Evolutionary conservation across 192 early-diverging fungal species (phyloP).

Genomic region (Umbelopsis isabellina): DNA sequence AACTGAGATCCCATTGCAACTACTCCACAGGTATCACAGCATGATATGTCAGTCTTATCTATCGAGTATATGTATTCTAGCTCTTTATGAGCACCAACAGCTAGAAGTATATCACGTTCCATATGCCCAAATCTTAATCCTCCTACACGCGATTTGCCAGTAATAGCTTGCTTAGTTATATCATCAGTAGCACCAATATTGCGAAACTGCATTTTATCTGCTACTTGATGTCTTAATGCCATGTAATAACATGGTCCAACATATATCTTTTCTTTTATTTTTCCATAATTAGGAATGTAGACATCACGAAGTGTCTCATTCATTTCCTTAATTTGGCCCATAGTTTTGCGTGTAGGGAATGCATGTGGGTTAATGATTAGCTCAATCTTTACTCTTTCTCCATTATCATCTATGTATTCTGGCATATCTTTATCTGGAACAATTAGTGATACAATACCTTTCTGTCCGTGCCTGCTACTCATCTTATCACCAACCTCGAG

Average conservation of each 20-base stretch:
- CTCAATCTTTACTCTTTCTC: conserved; percentile 17
- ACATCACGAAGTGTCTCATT: conserved; percentile 10
- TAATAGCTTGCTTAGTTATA: conserved; percentile 27
- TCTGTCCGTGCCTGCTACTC: conserved; percentile 35
- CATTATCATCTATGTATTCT: conserved; percentile 16
- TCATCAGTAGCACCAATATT: conserved; percentile 22
- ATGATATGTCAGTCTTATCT: not conserved
- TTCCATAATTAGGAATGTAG: conserved; percentile 1
- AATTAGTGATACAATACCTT: conserved; percentile 33
- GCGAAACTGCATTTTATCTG: conserved; percentile 24
- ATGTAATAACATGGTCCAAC: conserved; percentile 30
- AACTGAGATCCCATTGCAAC: not conserved
- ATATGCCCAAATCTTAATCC: conserved; percentile 32
- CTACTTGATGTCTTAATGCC: conserved; percentile 30
- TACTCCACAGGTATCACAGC: not conserved
- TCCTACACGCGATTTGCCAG: conserved; percentile 21
- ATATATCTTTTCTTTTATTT: conserved; percentile 24
- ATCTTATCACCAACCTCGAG: conserved; percentile 36
- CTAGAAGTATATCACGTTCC: conserved; percentile 27
- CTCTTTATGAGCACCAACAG: conserved; percentile 14
- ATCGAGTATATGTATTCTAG: conserved; percentile 11
- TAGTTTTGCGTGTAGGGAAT: conserved; percentile 28
- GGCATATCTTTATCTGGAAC: conserved; percentile 32
- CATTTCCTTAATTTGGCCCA: conserved; percentile 28
- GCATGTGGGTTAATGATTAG: conserved; percentile 28